phyloP scores from a whole-genome alignment of 495 filamentous ascomycete species.

The Durotheca rogersii region DNA sequence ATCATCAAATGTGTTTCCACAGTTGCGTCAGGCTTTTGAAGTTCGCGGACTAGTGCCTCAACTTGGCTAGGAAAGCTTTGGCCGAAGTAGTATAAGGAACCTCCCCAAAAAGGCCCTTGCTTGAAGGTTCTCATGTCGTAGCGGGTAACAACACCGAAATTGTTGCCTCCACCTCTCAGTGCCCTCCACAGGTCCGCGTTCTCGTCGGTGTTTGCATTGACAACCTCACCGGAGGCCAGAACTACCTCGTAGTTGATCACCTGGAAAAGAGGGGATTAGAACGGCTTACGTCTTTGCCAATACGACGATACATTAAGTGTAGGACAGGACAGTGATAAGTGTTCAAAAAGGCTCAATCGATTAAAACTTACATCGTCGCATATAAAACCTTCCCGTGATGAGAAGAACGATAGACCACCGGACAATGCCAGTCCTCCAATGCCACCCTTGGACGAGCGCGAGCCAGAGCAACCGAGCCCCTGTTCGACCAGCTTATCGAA shows the following conservation, averaged over 20 bases:
- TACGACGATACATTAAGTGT: too few relatives aligned
- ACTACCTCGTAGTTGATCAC: constrained; percentile 46
- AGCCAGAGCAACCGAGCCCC: constrained; percentile 2
- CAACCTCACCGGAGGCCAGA: constrained; percentile 46
- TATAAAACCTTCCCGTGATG: constrained; percentile 9
- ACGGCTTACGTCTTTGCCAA: too few relatives aligned
- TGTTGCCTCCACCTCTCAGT: constrained; percentile 46
- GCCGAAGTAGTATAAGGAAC: constrained; percentile 1
- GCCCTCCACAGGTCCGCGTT: constrained; percentile 58
- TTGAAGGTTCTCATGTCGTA: constrained; percentile 9
- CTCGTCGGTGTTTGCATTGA: constrained; percentile 42
- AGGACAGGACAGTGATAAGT: too few relatives aligned
- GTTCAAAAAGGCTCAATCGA: too few relatives aligned
- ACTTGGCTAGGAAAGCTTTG: constrained; percentile 1
- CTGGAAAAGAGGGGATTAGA: too few relatives aligned
- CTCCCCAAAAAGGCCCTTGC: constrained; percentile 3
- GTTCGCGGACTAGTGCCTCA: background rate
- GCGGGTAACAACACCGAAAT: constrained; percentile 18
- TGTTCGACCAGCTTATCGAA: background rate
- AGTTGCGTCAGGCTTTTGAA: background rate
- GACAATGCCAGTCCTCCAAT: constrained; percentile 2
- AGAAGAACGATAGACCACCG: constrained; percentile 13
- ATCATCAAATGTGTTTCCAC: background rate
- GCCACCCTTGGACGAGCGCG: background rate
- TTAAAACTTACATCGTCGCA: constrained; percentile 1